These are phyloP conservation scores for Acacia melanoxylon DNA, from an alignment of 306 rosid species.

Conservation along the genomic window DNA sequence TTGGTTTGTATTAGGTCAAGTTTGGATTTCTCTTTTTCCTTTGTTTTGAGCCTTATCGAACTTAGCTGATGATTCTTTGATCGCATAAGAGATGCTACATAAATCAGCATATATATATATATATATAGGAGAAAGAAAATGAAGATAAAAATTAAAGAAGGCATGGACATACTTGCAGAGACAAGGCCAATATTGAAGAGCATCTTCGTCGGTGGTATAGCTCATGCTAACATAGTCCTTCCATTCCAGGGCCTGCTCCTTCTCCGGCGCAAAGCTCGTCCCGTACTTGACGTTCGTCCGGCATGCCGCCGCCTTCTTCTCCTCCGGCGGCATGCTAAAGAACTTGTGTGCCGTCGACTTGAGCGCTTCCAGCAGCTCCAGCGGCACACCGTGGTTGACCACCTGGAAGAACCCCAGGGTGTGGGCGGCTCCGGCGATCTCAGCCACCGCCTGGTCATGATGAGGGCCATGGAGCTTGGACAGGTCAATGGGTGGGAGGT, in stretches of 20 bases:
- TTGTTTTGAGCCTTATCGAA: too few species aligned
- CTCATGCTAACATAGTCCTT: constrained; percentile 61
- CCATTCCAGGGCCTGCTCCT: constrained; percentile 68
- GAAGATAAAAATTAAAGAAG: neutral
- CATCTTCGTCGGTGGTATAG: constrained; percentile 52
- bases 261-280: constrained; percentile 72
- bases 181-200: constrained; percentile 56
- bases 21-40: too few species aligned
- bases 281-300: constrained; percentile 49
- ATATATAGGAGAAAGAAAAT: neutral
- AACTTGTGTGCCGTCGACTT: constrained; percentile 51
- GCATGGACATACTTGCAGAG: constrained; percentile 40
- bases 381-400: constrained; percentile 58
- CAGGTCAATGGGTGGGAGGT: neutral
- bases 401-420: constrained; percentile 67
- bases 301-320: constrained; percentile 45
- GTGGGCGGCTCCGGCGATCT: constrained; percentile 52
- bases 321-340: constrained; percentile 40
- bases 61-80: neutral
- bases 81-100: neutral
- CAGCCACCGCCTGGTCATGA: constrained; percentile 30
- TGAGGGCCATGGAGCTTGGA: neutral
- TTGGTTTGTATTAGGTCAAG: too few species aligned
- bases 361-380: constrained; percentile 49
- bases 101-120: neutral